phyloP scores from a whole-genome alignment of 345 rosid genomes.

The Tarenaya hassleriana region DNA sequence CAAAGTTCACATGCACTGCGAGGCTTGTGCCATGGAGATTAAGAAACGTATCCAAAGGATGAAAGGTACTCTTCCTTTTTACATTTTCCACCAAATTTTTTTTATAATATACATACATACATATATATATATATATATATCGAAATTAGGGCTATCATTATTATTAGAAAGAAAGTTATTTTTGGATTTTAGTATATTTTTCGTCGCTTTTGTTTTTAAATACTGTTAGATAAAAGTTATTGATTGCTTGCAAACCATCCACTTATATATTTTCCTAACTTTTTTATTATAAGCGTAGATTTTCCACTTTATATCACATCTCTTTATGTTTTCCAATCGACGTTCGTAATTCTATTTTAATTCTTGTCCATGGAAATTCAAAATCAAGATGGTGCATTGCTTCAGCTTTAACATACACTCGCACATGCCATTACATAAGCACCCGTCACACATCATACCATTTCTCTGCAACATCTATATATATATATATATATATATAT shows the following conservation, averaged over 20 bases:
- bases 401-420: constrained; percentile 17
- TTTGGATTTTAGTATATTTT: constrained; percentile 2
- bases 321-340: not conserved
- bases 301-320: constrained; percentile 14
- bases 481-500: too few relatives aligned
- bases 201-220: not conserved
- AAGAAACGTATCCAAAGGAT: constrained; percentile 65
- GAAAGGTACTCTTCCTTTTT: constrained; percentile 39
- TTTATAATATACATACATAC: not conserved
- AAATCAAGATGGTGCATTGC: constrained; percentile 19
- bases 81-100: too few relatives aligned
- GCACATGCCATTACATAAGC: too few relatives aligned
- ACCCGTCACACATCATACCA: not conserved
- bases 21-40: constrained; percentile 64
- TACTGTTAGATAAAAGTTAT: constrained; percentile 22
- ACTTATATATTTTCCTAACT: constrained; percentile 8
- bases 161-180: not conserved
- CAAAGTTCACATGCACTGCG: constrained; percentile 71
- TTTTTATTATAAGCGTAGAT: too few relatives aligned
- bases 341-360: not conserved
- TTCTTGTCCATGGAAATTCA: constrained; percentile 21
- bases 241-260: constrained; percentile 21
- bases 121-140: not conserved
- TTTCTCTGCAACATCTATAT: too few relatives aligned
- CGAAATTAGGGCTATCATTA: constrained; percentile 3